Evolutionary conservation across 495 filamentous ascomycete genomes (phyloP).

Genomic region (Penicillium mononematosum): DNA sequence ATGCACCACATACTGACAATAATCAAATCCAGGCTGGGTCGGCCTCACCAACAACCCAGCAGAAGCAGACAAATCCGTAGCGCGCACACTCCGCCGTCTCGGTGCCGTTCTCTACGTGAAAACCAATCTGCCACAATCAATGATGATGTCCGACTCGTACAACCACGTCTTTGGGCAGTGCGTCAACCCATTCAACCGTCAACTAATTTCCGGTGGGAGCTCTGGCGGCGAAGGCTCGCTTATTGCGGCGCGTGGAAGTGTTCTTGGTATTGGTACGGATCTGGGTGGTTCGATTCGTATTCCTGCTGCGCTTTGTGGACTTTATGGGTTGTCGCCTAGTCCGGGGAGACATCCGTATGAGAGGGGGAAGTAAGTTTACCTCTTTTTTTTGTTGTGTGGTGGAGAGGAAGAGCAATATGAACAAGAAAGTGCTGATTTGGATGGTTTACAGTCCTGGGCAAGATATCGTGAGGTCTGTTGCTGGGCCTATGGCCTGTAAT

Average conservation of each 20-base stretch:
- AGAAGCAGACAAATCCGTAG: conserved; percentile 29
- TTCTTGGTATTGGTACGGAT: conserved; percentile 67
- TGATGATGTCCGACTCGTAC: conserved; percentile 59
- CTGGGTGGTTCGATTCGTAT: conserved; percentile 66
- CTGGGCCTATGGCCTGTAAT: conserved; percentile 30
- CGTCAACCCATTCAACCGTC: conserved; percentile 56
- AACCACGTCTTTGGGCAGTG: conserved; percentile 51
- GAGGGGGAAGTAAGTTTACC: conserved; percentile 39
- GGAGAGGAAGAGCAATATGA: neutral
- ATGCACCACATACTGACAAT: neutral
- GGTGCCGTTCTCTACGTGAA: conserved; percentile 61
- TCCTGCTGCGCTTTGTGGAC: conserved; percentile 61
- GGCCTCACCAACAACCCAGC: conserved; percentile 37
- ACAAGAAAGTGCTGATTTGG: neutral
- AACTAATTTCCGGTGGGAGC: conserved; percentile 59
- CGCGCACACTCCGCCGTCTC: conserved; percentile 31
- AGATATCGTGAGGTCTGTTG: conserved; percentile 34
- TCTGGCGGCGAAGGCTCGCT: conserved; percentile 67
- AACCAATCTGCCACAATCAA: conserved; percentile 57
- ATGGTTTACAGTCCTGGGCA: conserved; percentile 24
- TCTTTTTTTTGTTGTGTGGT: neutral
- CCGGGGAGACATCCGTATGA: conserved; percentile 55
- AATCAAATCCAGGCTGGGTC: conserved; percentile 33
- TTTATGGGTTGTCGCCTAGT: conserved; percentile 67
- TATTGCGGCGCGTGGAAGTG: conserved; percentile 56